Percentiles rank a stretch among this genome's conserved stretches.
phyloP scores from a whole-genome alignment of 495 filamentous ascomycete species.

The Hypoxylon fuscum region DNA sequence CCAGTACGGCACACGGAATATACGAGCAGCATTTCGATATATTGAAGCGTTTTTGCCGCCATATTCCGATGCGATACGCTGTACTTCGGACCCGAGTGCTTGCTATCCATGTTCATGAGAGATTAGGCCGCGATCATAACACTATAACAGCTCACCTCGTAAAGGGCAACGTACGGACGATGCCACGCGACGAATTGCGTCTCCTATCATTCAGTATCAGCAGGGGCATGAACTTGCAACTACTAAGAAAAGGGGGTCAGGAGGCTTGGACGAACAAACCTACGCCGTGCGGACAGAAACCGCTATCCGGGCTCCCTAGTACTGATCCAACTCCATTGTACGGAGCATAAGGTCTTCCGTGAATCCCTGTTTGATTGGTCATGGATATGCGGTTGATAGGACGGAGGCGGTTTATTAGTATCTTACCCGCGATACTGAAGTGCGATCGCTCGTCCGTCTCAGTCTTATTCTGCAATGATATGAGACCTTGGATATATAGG shows the following conservation, averaged over 20 bases:
- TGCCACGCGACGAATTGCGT: slow-evolving; percentile 53
- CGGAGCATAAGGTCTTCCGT: slow-evolving; percentile 57
- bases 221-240: neutral
- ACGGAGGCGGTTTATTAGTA: neutral
- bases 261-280: slow-evolving; percentile 16
- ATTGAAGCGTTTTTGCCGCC: slow-evolving; percentile 24
- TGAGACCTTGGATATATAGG: slow-evolving; percentile 56
- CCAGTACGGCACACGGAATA: slow-evolving; percentile 53
- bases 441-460: slow-evolving; percentile 57
- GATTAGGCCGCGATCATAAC: neutral
- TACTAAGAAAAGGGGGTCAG: slow-evolving; percentile 19
- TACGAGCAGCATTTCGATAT: slow-evolving; percentile 48
- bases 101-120: slow-evolving; percentile 41
- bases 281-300: slow-evolving; percentile 61
- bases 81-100: slow-evolving; percentile 48
- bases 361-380: slow-evolving; percentile 53
- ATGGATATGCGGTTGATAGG: neutral
- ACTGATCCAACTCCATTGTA: slow-evolving; percentile 58
- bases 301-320: slow-evolving; percentile 41
- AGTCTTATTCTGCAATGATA: slow-evolving; percentile 48
- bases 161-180: slow-evolving; percentile 51
- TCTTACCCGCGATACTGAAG: slow-evolving; percentile 58
- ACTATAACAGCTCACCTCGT: slow-evolving; percentile 45
- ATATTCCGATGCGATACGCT: slow-evolving; percentile 46
- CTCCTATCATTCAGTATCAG: slow-evolving; percentile 18